Base-by-base conservation (phyloP, 768 basidiomycete species). In the Boletales sp. region DNA sequence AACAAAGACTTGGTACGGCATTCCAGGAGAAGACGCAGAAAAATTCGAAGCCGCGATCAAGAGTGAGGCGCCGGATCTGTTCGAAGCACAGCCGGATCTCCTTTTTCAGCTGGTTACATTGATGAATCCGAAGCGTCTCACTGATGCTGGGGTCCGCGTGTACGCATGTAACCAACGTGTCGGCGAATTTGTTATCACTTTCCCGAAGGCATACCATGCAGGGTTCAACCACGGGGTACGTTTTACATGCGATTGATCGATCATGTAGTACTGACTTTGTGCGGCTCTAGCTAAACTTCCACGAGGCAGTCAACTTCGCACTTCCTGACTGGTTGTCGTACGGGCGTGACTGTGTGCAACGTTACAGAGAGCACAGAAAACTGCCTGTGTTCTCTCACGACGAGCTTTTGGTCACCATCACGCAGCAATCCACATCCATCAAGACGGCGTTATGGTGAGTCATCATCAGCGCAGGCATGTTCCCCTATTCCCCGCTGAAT, bases 1-100 rank as follows among this genome's bases (percentile, higher is more conserved):
- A 66, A 95, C 95, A 32, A 99, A 99, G 76, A 99, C 95, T 0
- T 99, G 96, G 96, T 99, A 99, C 69, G 94, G 94, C 44, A 88
- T 98, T 38, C 95, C 96, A 8, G 95, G 90, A n/a, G 82, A 83
- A 44, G 90, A 96, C 60, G 94, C 94, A 25, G 91, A 90, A 57
- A 91, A 91, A 67, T 97, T 99, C 63, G 96, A 99, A 70, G 85
- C 87, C 28, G 95, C 95, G 21, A 96, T 99, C 68, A 87, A 86
- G 70, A 79, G 80, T 48, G 94, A 97, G 69, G 96, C 96, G 19
- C 96, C 96, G 13, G 96, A 99, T 67, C 80, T 99, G 18, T 99
- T 99, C 64, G 93, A 97, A 65, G 90, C 94, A 44, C 95, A 98
- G 68, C 95, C 96, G 0, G 90, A 95, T 70, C 79, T 99, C 49